Percentiles rank a stretch among this genome's conserved stretches.
phyloP scores from a whole-genome alignment of 352 stramenopile species.

The Globisporangium acanthophoron region DNA sequence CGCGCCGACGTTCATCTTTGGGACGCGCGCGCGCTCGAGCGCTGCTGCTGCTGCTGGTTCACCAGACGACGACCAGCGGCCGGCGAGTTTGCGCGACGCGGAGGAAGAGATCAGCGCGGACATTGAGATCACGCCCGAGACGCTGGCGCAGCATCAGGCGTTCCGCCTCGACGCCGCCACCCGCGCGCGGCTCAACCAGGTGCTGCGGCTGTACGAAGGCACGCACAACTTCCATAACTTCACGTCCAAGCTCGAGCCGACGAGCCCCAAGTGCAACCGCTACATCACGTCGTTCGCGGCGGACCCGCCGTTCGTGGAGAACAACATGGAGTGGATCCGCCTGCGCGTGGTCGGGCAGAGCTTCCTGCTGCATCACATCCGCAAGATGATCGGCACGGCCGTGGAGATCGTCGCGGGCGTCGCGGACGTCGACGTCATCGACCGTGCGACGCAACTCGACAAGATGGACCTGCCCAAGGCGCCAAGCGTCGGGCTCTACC shows the following conservation, averaged over 20 bases:
- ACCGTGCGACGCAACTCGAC: conserved; percentile 50
- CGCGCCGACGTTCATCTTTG: conserved; percentile 86
- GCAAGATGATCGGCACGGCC: conserved; percentile 94
- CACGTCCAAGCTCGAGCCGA: conserved; percentile 87
- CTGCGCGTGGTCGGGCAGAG: conserved; percentile 94
- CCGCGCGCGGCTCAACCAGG: conserved; percentile 38
- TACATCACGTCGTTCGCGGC: conserved; percentile 92
- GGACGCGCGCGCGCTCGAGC: conserved; percentile 17
- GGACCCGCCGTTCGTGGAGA: conserved; percentile 74
- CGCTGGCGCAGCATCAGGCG: conserved; percentile 57
- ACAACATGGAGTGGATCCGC: conserved; percentile 94
- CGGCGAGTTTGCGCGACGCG: conserved; percentile 29
- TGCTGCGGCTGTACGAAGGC: conserved; percentile 68
- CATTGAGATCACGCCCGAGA: conserved; percentile 51
- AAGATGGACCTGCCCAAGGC: conserved; percentile 88
- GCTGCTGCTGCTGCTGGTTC: not conserved
- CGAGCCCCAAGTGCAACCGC: conserved; percentile 74
- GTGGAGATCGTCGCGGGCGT: conserved; percentile 71
- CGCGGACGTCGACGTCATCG: conserved; percentile 41
- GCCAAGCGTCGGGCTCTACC: conserved; percentile 80
- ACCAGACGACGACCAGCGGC: conserved; percentile 17
- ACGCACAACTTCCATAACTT: conserved; percentile 98
- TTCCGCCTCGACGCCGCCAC: conserved; percentile 69
- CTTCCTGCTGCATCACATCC: conserved; percentile 97
- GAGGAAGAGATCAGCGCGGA: conserved; percentile 30